Evolutionary conservation across 257 asterid genomes (phyloP).

Genomic region (Ehretia macrophylla): DNA sequence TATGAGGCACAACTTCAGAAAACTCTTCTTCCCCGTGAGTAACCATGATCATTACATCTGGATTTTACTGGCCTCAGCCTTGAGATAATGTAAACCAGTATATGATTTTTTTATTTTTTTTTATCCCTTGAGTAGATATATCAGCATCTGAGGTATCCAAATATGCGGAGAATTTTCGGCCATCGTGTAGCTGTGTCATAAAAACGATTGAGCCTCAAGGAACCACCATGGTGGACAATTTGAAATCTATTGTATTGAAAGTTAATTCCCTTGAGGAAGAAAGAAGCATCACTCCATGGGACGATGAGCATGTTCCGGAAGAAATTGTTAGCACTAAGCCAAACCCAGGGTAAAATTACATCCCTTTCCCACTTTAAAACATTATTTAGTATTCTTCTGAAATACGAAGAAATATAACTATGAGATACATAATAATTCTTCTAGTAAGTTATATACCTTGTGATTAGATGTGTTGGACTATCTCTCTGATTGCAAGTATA

Average conservation of each 20-base stretch:
- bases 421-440: not conserved
- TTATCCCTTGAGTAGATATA: constrained; percentile 52
- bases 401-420: not conserved
- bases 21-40: constrained; percentile 85
- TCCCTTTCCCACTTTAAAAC: not conserved
- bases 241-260: constrained; percentile 58
- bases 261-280: constrained; percentile 65
- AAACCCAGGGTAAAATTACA: constrained; percentile 61
- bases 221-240: constrained; percentile 59
- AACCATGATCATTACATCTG: constrained; percentile 4
- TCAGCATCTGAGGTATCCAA: constrained; percentile 77
- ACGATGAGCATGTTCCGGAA: constrained; percentile 83
- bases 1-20: constrained; percentile 90
- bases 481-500: too few species aligned
- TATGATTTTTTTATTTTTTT: constrained; percentile 13
- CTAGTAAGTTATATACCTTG: not conserved
- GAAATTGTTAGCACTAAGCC: constrained; percentile 69
- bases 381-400: not conserved
- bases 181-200: constrained; percentile 74
- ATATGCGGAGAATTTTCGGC: constrained; percentile 63
- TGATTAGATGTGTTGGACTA: too few species aligned
- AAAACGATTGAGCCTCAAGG: constrained; percentile 92
- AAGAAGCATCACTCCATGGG: constrained; percentile 65
- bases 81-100: constrained; percentile 5
- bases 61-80: not conserved